Evolutionary conservation across 371 early-diverging fungal species (phyloP).

Genomic region (Circinella minor): DNA sequence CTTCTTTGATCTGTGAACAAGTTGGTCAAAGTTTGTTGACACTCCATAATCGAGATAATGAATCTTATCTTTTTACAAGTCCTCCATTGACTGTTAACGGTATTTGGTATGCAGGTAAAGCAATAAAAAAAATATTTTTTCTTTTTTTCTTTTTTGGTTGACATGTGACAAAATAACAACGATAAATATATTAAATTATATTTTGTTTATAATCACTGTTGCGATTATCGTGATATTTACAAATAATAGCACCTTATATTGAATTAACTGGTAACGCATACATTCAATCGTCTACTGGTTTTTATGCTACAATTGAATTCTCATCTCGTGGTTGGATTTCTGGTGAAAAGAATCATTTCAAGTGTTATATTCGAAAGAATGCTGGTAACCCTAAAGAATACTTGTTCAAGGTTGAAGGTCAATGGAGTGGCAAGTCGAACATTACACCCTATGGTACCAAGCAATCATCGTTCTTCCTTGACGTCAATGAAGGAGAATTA

Average conservation of each 20-base stretch:
- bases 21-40: constrained; percentile 44
- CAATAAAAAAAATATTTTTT: no score
- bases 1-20: constrained; percentile 51
- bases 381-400: constrained; percentile 44
- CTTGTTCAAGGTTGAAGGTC: constrained; percentile 65
- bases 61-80: constrained; percentile 42
- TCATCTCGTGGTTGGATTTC: constrained; percentile 78
- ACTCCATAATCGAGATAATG: constrained; percentile 32
- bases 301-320: constrained; percentile 72
- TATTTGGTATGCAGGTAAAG: constrained; percentile 50
- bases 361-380: constrained; percentile 53
- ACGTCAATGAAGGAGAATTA: constrained; percentile 47
- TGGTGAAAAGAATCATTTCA: constrained; percentile 78
- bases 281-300: constrained; percentile 70
- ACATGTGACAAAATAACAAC: neutral
- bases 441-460: constrained; percentile 51
- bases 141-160: no score
- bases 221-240: no score
- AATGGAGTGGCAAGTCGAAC: constrained; percentile 70
- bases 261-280: constrained; percentile 74
- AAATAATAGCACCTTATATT: constrained; percentile 60
- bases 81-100: constrained; percentile 54
- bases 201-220: constrained; percentile 2
- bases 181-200: neutral
- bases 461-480: constrained; percentile 57